Evolutionary conservation across 177 flowering plant species (phyloP), one percentile per base, ranked within the genome.

Genomic region (Vitis hybrid): DNA sequence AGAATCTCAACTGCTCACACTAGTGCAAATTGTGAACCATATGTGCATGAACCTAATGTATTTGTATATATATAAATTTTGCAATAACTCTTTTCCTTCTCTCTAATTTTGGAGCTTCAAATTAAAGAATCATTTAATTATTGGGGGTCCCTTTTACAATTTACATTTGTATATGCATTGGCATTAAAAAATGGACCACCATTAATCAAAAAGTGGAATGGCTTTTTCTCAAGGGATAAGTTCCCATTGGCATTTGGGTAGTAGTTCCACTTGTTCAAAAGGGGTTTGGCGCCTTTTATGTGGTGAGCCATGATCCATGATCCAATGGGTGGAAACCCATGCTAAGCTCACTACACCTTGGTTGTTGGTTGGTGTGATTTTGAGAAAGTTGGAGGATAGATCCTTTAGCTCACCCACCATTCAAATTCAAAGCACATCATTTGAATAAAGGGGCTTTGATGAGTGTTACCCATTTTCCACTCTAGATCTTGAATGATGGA

Each of bases 151-250:
- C 61, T 59, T 59, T 59, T 5, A 19, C 61, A 59, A 16, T 10
- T 59, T 19, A 10, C 3, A 22, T 22, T 22, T 22, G 26, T 22
- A 22, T 22, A 22, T 22, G 26, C 26, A 22, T 22, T 2, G 14
- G 39, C 39, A 8, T 7, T 18, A 3, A 22, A 8, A 59, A 34
- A 26, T 59, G 61, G 61, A 59, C 61, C 61, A 26, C 39, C 22
- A 34, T 59, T 11, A 13, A 14, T 59, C 39, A 59, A 14, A 59
- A 57, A 57, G 31, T 59, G 29, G 9, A 9, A 10, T 19, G 22
- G 61, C 39, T 59, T 59, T 20, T 59, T 19, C 59, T 19, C 26
- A 57, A 57, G 26, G 59, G 59, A 57, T 57, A 57, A 16, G 59
- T 57, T 57, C 59, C 56, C 56, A 53, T 51, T 51, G 54, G 54